Base-by-base conservation (phyloP, 2,329 filamentous ascomycete species). In the Tothia fuscella region DNA sequence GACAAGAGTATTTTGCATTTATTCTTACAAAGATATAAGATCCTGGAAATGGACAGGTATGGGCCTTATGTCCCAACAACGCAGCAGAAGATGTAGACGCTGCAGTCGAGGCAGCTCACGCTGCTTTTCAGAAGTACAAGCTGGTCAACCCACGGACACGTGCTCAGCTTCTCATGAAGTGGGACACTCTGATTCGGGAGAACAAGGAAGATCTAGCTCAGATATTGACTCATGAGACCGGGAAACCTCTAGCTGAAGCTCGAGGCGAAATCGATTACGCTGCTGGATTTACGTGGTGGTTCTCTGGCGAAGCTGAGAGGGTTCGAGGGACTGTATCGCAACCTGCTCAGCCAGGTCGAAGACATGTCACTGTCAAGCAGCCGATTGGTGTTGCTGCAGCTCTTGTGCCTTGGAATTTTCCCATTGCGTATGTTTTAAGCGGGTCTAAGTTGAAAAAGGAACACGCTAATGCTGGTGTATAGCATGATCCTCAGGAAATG, bases 381-480 rank as follows among this genome's bases (percentile, higher is more conserved):
- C 80, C 80, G 1, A 70, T 83, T 45, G 80, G 80, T 42, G 78
- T 82, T 9, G 68, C 73, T 0, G 79, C 71, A 0, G 80, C 79
- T 0, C 61, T 85, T 13, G 78, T 83, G 2, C 80, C 80, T 4
- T 84, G 80, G 80, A 82, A 84, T 51, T 82, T 82, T 48, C 78
- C 78, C 0, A 67, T 80, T 38, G 77, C 76, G 24, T 66, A 33
- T 54, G 59, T 56, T 3, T 20, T 25, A 5, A 13, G 7, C n/a
- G 16, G 6, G 3, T 13, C 16, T 12, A 3, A 30, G 5, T 38
- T 30, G 16, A 21, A 19, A 9, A 19, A 19, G 13, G 7, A n/a
- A 16, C 26, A 16, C n/a, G 22, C n/a, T 20, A 6, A 32, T 42
- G 19, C 32, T 31, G 9, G 17, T 2, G 10, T 49, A 50, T 26